Evolutionary conservation across 192 early-diverging fungal species (phyloP), one percentile per base, ranked within the genome.

Genomic region (Linnemannia exigua): DNA sequence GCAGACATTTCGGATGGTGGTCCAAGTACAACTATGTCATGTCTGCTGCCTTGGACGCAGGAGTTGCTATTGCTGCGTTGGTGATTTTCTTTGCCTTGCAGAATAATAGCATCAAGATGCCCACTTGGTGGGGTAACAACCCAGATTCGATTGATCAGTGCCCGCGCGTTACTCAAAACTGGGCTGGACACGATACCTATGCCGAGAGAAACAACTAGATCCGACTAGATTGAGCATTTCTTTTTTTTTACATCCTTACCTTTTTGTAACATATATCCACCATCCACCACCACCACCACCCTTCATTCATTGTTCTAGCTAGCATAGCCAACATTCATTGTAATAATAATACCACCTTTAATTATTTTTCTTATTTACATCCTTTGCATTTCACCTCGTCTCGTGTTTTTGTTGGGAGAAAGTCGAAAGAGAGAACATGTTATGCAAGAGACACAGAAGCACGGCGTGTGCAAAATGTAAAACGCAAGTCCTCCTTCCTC

Each of bases 1-100:
- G 92, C 71, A 89, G 91, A 66, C 87, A 89, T 76, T 90, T 90
- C 44, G 88, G 71, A 16, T 95, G 94, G 92, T 97, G 90, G 90
- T 82, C 82, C 47, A 91, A 91, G 77, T 91, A 89, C 70, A 91
- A 91, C 69, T 91, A 91, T 74, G 88, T 91, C n/a, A 84, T 90
- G 48, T 89, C 89, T 17, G 90, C 90, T 35, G 89, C 89, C 14
- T 77, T 90, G 54, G 90, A 91, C 63, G 90, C 90, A 37, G 90
- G 90, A 15, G 79, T 88, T 5, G 79, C 79, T 28, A 77, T 89
- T 22, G 82, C 82, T 47, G 88, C 89, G 0, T 74, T 91, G 50
- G 79, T 89, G 12, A 87, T 91, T 70, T 91, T 91, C 54, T 91
- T 91, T 77, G 90, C 89, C 15, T 76, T 89, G 15, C 89, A 89